A percentile compares a stretch with the other conserved stretches of the same genome.
Conservation (phyloP, 768 basidiomycete species). For the Termitomyces sp. region DNA sequence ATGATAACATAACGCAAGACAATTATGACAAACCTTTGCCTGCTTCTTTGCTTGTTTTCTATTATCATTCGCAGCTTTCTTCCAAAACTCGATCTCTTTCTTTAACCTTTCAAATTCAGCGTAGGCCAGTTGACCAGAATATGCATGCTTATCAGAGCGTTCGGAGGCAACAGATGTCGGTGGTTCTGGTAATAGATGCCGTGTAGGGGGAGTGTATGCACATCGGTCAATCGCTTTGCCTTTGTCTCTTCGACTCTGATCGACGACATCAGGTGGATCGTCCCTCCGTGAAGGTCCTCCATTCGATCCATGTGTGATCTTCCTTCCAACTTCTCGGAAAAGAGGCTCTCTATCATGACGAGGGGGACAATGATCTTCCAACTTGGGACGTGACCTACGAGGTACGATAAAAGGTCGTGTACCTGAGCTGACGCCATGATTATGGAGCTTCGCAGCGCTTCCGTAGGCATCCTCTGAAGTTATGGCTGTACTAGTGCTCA, state of each 20-base stretch:
- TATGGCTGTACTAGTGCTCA: constrained; percentile 13
- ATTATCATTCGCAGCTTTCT: constrained; percentile 42
- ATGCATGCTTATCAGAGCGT: constrained; percentile 17
- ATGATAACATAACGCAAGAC: background rate
- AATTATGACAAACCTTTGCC: constrained; percentile 42
- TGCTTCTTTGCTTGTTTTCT: constrained; percentile 55
- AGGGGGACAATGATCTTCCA: constrained; percentile 1
- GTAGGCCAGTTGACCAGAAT: constrained; percentile 34
- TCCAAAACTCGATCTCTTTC: constrained; percentile 55
- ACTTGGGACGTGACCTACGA: constrained; percentile 10
- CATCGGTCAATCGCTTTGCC: constrained; percentile 19
- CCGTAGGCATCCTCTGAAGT: constrained; percentile 11
- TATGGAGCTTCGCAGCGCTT: background rate
- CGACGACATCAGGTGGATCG: background rate
- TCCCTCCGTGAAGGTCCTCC: constrained; percentile 1
- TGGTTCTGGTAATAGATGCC: constrained; percentile 10
- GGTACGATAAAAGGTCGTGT: background rate
- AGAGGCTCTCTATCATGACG: constrained; percentile 2
- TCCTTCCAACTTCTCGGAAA: constrained; percentile 2
- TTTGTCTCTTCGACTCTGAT: constrained; percentile 19
- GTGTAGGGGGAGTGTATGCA: constrained; percentile 8
- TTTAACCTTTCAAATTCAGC: constrained; percentile 54
- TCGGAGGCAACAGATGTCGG: constrained; percentile 5
- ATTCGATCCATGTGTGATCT: background rate
- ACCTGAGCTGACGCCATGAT: background rate